Evolutionary conservation across 106 monocot species (phyloP).

Genomic region (Cymbidium sinense): DNA sequence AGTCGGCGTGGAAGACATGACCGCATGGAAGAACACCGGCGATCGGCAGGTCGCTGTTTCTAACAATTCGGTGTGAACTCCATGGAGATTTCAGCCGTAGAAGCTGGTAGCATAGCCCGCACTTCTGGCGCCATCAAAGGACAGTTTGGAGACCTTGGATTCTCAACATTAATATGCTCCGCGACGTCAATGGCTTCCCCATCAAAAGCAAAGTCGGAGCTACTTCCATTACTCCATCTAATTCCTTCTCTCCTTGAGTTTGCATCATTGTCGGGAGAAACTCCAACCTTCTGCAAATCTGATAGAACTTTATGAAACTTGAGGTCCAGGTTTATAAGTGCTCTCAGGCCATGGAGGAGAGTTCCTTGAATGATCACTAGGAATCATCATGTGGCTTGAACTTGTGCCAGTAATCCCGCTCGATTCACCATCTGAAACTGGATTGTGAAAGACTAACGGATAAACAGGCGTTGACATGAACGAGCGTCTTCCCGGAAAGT

Average conservation of each 20-base stretch:
- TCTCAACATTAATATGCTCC: conserved; percentile 32
- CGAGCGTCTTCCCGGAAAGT: conserved; percentile 57
- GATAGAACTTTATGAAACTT: conserved; percentile 49
- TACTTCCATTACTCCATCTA: conserved; percentile 77
- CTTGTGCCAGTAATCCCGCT: conserved; percentile 26
- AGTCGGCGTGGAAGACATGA: conserved; percentile 87
- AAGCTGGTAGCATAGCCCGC: conserved; percentile 55
- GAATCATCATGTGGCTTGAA: conserved; percentile 20
- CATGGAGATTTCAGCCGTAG: conserved; percentile 79
- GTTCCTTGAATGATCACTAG: conserved; percentile 14
- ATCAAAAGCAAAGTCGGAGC: conserved; percentile 61
- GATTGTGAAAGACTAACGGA: conserved; percentile 71
- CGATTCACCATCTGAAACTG: conserved; percentile 51
- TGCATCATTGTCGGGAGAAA: conserved; percentile 39
- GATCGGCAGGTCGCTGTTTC: conserved; percentile 61
- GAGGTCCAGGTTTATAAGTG: conserved; percentile 47
- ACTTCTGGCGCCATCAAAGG: conserved; percentile 34
- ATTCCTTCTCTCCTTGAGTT: conserved; percentile 69
- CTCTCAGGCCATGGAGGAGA: conserved; percentile 34
- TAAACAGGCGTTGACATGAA: conserved; percentile 96
- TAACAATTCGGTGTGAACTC: conserved; percentile 57
- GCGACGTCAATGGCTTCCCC: conserved; percentile 45
- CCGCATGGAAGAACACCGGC: conserved; percentile 66
- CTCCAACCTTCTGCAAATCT: conserved; percentile 50
- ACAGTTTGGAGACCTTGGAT: conserved; percentile 17